Base-by-base conservation (phyloP, 2,329 filamentous ascomycete genomes). In the Aspergillus cejpii region DNA sequence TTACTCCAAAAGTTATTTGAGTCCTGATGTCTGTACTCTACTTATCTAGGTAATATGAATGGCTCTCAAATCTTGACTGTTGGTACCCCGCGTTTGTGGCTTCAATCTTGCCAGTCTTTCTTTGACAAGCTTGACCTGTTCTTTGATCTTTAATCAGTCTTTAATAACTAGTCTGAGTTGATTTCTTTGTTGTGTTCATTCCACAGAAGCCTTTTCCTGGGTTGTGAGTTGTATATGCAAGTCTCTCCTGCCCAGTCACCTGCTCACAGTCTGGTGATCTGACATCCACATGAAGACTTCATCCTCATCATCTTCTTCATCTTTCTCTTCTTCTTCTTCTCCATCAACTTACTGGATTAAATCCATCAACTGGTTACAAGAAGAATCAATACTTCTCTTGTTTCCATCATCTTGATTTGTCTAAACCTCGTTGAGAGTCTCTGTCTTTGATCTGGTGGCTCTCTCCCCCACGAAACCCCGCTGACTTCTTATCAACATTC, bases 221-320 rank as follows among this genome's bases (percentile, higher is more conserved):
- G n/a, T n/a, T n/a, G 11, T 28, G 21, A n/a, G 37, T 39, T n/a
- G 23, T 24, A n/a, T 28, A 21, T 20, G 23, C 10, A 20, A 23
- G 10, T 38, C 36, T 38, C 29, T 17, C 14, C 14, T 10, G n/a
- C 37, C 21, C 12, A 26, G 37, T 39, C 37, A 39, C 23, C 37
- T 39, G 37, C 26, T n/a, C 37, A 19, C 26, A 17, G 37, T 39
- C 37, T 15, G 37, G 17, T 39, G 37, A 39, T 39, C 37, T 39
- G 37, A 39, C 37, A 15, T 34, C 31, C 31, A 34, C 15, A 15
- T 14, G 10, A 17, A 17, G 14, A 14, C n/a, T 19, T 14, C 8
- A 12, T 5, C 6, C 14, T 34, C 29, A n/a, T 24, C n/a, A 20
- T 6, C 37, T 21, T 39, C n/a, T 4, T 6, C 14, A 23, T 19